These are phyloP conservation scores for Russula abietina DNA, from an alignment of 768 basidiomycete species.

Conservation along the genomic window DNA sequence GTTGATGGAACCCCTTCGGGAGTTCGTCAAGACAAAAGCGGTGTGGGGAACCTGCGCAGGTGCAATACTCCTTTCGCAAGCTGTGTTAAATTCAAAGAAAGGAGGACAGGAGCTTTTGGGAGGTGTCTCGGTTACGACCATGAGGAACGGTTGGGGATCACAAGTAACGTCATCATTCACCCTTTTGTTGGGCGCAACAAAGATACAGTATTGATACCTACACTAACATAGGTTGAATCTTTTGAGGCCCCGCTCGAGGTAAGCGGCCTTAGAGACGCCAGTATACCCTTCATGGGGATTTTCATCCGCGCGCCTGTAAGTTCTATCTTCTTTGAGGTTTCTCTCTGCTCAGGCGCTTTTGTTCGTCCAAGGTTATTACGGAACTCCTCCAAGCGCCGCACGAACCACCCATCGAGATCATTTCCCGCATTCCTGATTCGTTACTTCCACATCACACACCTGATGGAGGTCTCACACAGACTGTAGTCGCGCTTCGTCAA, in stretches of 20 bases:
- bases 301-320: slow-evolving; percentile 92
- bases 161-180: slow-evolving; percentile 47
- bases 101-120: slow-evolving; percentile 84
- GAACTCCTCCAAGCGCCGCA: slow-evolving; percentile 40
- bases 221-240: slow-evolving; percentile 68
- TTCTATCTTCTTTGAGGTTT: neutral
- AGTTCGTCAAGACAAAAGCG: slow-evolving; percentile 65
- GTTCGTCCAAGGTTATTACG: slow-evolving; percentile 52
- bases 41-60: slow-evolving; percentile 98
- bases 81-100: slow-evolving; percentile 70
- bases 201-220: neutral
- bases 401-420: slow-evolving; percentile 58
- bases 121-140: slow-evolving; percentile 72
- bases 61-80: slow-evolving; percentile 77
- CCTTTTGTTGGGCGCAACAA: slow-evolving; percentile 1
- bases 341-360: neutral
- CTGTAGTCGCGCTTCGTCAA: slow-evolving; percentile 79
- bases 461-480: slow-evolving; percentile 45
- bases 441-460: slow-evolving; percentile 38
- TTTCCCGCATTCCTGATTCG: slow-evolving; percentile 60
- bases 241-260: slow-evolving; percentile 77
- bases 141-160: slow-evolving; percentile 90
- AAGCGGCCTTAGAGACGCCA: slow-evolving; percentile 51
- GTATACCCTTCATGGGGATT: slow-evolving; percentile 65
- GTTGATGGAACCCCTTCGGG: slow-evolving; percentile 70